These are phyloP conservation scores for Laguncularia racemosa DNA, from an alignment of 345 rosid species.

Conservation along the genomic window DNA sequence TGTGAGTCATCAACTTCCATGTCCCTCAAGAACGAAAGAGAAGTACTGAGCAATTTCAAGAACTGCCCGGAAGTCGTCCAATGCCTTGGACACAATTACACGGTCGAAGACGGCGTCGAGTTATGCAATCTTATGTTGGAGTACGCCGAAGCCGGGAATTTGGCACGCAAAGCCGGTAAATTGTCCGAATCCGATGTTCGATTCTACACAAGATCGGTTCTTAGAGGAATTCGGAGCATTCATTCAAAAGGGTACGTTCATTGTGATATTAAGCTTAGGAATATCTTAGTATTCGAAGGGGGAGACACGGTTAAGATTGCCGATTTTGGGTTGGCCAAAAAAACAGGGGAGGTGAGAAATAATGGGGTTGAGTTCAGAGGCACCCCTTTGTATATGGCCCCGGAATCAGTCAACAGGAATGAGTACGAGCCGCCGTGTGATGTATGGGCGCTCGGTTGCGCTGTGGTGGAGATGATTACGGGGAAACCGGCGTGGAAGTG, in stretches of 20 bases:
- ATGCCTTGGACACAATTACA: conserved; percentile 14
- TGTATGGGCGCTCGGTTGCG: conserved; percentile 32
- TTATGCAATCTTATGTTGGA: conserved; percentile 18
- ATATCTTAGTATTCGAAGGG: conserved; percentile 16
- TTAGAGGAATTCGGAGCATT: conserved; percentile 17
- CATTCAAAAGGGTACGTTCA: conserved; percentile 28
- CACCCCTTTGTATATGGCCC: conserved; percentile 31
- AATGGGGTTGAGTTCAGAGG: conserved; percentile 17
- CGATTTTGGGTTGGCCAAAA: conserved; percentile 65
- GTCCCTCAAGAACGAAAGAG: conserved; percentile 20
- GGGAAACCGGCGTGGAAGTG: conserved; percentile 26
- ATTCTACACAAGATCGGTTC: conserved; percentile 12
- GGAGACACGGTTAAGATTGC: conserved; percentile 40
- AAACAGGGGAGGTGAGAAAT: conserved; percentile 8
- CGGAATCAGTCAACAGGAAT: conserved; percentile 23
- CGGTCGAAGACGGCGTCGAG: conserved; percentile 7
- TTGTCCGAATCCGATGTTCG: conserved; percentile 14
- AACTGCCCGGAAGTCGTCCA: conserved; percentile 11
- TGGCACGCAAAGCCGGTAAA: conserved; percentile 12
- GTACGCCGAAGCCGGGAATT: conserved; percentile 23
- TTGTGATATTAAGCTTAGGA: conserved; percentile 28
- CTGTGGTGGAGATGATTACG: conserved; percentile 26
- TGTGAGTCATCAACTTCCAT: conserved; percentile 8
- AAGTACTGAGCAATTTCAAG: conserved; percentile 10
- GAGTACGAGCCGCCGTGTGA: conserved; percentile 20